Evolutionary conservation across 2,329 filamentous ascomycete species (phyloP).

Genomic region (Trichoderma guizhouense): DNA sequence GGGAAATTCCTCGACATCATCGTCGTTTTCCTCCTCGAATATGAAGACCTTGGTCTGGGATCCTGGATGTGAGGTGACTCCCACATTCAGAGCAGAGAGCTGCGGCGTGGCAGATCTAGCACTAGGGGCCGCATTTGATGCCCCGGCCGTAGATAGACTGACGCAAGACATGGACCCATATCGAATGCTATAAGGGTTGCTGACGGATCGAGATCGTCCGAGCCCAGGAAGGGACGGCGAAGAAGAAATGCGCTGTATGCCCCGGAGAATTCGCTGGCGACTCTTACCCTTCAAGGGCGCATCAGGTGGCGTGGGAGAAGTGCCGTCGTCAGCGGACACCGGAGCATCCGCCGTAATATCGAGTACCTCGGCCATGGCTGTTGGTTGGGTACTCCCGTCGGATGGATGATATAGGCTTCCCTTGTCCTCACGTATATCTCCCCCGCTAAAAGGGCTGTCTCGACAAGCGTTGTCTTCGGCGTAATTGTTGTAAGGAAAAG

Average conservation of each 20-base stretch:
- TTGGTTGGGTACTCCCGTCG: background rate
- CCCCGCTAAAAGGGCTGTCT: background rate
- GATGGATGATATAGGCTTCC: background rate
- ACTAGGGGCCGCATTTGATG: slow-evolving; percentile 29
- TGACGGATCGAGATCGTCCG: slow-evolving; percentile 62
- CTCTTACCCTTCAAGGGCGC: slow-evolving; percentile 56
- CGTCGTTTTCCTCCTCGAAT: slow-evolving; percentile 27
- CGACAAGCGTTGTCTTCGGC: background rate
- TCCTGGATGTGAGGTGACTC: slow-evolving; percentile 36
- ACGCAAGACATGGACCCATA: slow-evolving; percentile 50
- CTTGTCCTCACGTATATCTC: background rate
- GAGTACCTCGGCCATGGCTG: slow-evolving; percentile 11
- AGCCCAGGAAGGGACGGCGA: slow-evolving; percentile 67
- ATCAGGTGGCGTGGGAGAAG: slow-evolving; percentile 26
- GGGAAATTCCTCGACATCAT: slow-evolving; percentile 46
- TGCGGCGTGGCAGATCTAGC: slow-evolving; percentile 34
- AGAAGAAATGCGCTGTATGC: slow-evolving; percentile 78
- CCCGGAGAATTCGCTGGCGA: slow-evolving; percentile 66
- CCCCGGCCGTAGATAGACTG: slow-evolving; percentile 45
- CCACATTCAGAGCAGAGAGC: slow-evolving; percentile 39
- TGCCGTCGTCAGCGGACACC: slow-evolving; percentile 27
- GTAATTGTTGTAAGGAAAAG: background rate
- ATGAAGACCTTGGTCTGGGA: slow-evolving; percentile 41
- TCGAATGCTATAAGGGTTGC: slow-evolving; percentile 62
- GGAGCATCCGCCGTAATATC: background rate